Conservation (phyloP, 2,329 filamentous ascomycete species). For the Paramyrothecium roridum region DNA sequence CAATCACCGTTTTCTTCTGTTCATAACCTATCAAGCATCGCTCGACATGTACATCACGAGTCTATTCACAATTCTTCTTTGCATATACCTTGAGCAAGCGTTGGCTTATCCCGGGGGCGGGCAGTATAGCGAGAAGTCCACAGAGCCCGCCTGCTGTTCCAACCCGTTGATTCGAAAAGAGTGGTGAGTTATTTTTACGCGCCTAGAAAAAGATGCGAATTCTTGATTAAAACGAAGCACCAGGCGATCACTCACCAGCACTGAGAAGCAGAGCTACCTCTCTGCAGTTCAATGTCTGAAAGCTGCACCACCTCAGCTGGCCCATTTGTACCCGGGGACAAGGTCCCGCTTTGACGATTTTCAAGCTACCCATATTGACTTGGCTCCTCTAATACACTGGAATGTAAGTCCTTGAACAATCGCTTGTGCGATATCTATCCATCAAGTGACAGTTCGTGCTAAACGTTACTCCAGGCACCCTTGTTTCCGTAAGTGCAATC, state of each 20-base stretch:
- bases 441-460: neutral
- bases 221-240: neutral
- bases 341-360: conserved; percentile 21
- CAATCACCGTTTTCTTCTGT: neutral
- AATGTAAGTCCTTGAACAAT: conserved; percentile 12
- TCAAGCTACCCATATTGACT: conserved; percentile 17
- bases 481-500: conserved; percentile 25
- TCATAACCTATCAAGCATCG: neutral
- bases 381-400: conserved; percentile 16
- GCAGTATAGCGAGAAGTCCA: neutral
- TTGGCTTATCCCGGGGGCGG: neutral
- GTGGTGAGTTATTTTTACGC: no score
- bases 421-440: neutral
- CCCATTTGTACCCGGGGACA: conserved; percentile 11
- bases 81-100: neutral
- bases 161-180: conserved; percentile 11
- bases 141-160: conserved; percentile 2
- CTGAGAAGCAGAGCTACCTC: conserved; percentile 17
- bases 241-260: conserved; percentile 11
- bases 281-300: conserved; percentile 17
- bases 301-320: conserved; percentile 9
- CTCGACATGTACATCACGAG: neutral
- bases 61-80: neutral
- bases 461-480: conserved; percentile 18
- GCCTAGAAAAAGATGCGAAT: neutral